phyloP scores from a whole-genome alignment of 2,329 filamentous ascomycete genomes.

The Sporothrix variecibatus region DNA sequence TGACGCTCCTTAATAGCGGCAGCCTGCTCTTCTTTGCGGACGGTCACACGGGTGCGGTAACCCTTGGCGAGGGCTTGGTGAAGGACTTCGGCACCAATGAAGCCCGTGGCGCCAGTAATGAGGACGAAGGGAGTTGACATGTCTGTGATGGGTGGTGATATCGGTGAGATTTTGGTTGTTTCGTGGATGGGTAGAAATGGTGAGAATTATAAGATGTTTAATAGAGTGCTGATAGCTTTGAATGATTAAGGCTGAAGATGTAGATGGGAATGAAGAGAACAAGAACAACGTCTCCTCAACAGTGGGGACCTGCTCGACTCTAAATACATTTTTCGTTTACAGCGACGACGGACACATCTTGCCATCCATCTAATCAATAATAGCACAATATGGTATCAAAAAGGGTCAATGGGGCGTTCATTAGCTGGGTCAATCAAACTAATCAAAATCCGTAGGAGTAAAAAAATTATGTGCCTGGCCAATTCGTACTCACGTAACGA shows the following conservation, averaged over 20 bases:
- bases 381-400: neutral
- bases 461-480: neutral
- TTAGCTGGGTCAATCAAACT: neutral
- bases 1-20: neutral
- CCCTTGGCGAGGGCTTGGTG: slow-evolving; percentile 16
- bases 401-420: neutral
- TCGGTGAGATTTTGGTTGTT: neutral
- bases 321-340: neutral
- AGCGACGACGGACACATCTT: neutral
- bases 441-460: neutral
- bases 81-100: slow-evolving; percentile 35
- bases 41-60: slow-evolving; percentile 13
- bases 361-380: neutral
- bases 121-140: slow-evolving; percentile 23
- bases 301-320: neutral
- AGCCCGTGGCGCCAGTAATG: slow-evolving; percentile 34
- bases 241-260: neutral
- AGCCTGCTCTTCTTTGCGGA: slow-evolving; percentile 19
- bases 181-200: neutral
- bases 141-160: neutral
- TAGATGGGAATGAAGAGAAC: neutral
- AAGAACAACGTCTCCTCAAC: neutral
- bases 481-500: neutral
- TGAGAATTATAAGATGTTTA: neutral
- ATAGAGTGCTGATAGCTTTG: neutral